phyloP scores from a whole-genome alignment of 768 basidiomycete species.

The Suillus brevipes region DNA sequence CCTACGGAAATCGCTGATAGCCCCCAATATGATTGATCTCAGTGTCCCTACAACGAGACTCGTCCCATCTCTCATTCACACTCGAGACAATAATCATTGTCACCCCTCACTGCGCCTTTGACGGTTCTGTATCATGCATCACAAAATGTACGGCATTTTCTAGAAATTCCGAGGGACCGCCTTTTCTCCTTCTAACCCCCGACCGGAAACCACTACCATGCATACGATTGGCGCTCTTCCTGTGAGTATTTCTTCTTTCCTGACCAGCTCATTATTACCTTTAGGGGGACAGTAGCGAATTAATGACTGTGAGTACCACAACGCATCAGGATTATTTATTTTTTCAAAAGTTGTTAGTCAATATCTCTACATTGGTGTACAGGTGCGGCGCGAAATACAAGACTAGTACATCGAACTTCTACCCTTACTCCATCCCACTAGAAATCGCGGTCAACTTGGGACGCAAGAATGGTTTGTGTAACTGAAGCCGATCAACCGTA shows the following conservation, averaged over 20 bases:
- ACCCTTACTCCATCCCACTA: neutral
- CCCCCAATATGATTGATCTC: too few species aligned
- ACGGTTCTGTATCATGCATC: neutral
- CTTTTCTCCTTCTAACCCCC: neutral
- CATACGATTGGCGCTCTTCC: neutral
- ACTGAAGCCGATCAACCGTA: neutral
- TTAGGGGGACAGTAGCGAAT: too few species aligned
- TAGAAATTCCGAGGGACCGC: neutral
- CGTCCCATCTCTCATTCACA: too few species aligned
- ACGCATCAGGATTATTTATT: too few species aligned
- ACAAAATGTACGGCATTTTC: neutral
- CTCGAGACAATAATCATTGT: neutral
- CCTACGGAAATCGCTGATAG: too few species aligned
- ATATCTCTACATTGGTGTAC: neutral
- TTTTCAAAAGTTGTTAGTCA: neutral
- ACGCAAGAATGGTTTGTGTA: neutral
- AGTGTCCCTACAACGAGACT: too few species aligned
- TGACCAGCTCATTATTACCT: too few species aligned
- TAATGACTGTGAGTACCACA: too few species aligned
- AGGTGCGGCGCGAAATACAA: neutral
- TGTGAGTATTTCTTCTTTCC: neutral
- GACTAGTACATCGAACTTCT: neutral
- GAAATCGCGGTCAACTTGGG: neutral
- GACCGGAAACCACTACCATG: too few species aligned
- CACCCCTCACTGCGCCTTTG: neutral